Percentiles rank a stretch among this genome's conserved stretches.
phyloP scores from a whole-genome alignment of 2,329 filamentous ascomycete species.

The Chlorencoelia australis region DNA sequence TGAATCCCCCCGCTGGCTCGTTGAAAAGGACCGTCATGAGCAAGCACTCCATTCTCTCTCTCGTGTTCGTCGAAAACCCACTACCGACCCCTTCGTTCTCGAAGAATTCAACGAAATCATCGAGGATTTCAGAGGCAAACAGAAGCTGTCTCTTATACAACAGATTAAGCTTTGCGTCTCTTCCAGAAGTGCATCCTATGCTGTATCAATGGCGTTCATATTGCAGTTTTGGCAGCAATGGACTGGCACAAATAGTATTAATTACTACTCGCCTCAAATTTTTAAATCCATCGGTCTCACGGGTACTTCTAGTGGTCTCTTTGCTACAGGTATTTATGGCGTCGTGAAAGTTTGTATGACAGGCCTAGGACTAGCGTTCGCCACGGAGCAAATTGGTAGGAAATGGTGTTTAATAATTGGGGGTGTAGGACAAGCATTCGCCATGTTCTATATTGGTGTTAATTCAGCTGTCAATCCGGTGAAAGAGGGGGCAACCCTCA shows the following conservation, averaged over 20 bases:
- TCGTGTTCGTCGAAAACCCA: constrained; percentile 38
- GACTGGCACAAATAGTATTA: constrained; percentile 37
- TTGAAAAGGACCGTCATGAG: constrained; percentile 56
- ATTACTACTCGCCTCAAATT: constrained; percentile 61
- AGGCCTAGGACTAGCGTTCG: constrained; percentile 52
- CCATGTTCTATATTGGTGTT: constrained; percentile 57
- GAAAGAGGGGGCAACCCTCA: constrained; percentile 22
- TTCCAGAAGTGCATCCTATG: constrained; percentile 21
- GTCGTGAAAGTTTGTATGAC: constrained; percentile 58
- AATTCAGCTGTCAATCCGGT: constrained; percentile 41
- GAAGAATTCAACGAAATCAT: constrained; percentile 38
- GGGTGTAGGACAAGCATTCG: constrained; percentile 47
- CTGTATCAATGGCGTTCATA: constrained; percentile 33
- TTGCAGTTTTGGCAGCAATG: constrained; percentile 59
- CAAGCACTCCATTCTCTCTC: constrained; percentile 45
- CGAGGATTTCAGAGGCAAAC: constrained; percentile 36
- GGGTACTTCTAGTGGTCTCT: constrained; percentile 49
- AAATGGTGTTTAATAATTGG: constrained; percentile 40
- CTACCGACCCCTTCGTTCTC: constrained; percentile 40
- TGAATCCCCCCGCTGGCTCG: constrained; percentile 54
- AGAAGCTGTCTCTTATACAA: constrained; percentile 34
- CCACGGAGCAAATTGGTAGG: constrained; percentile 54
- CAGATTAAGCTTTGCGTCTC: constrained; percentile 17
- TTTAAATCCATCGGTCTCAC: constrained; percentile 52
- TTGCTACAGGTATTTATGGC: constrained; percentile 63